phyloP scores from a whole-genome alignment of 352 stramenopile genomes.

The Globisporangium alternatum region DNA sequence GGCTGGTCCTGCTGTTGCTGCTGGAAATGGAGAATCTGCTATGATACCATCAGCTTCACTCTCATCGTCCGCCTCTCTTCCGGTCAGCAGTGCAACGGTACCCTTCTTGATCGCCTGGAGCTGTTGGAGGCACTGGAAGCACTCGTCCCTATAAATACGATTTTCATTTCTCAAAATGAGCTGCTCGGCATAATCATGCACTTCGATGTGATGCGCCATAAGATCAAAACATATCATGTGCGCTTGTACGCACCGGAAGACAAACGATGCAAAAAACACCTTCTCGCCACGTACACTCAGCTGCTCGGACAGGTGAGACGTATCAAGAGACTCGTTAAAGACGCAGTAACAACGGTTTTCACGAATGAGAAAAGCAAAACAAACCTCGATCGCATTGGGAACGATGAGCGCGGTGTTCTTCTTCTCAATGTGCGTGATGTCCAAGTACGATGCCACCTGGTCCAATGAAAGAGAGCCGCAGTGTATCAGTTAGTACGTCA shows the following conservation, averaged over 20 bases:
- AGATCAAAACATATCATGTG: not conserved
- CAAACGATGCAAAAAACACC: conserved; percentile 81
- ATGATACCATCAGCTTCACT: conserved; percentile 4
- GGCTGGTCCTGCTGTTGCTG: not conserved
- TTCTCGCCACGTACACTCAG: conserved; percentile 65
- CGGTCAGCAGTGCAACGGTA: conserved; percentile 51
- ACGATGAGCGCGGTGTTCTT: conserved; percentile 86
- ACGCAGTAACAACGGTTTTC: not conserved
- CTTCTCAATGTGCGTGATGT: conserved; percentile 75
- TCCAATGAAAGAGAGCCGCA: not conserved
- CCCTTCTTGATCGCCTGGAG: conserved; percentile 74
- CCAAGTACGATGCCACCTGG: conserved; percentile 69
- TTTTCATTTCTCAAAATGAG: conserved; percentile 8
- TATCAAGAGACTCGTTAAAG: not conserved
- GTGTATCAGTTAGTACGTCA: too few relatives aligned
- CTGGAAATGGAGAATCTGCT: not conserved
- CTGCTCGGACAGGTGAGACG: conserved; percentile 22
- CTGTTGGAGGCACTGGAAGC: conserved; percentile 75
- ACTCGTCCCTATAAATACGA: conserved; percentile 62
- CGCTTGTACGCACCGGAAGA: conserved; percentile 52
- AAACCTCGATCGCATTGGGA: conserved; percentile 82
- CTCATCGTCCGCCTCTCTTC: conserved; percentile 8
- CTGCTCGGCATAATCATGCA: not conserved
- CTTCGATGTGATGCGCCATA: not conserved
- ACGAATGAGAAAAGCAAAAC: not conserved